Conservation (phyloP, 306 rosid genomes). For the Begonia masoniana region DNA sequence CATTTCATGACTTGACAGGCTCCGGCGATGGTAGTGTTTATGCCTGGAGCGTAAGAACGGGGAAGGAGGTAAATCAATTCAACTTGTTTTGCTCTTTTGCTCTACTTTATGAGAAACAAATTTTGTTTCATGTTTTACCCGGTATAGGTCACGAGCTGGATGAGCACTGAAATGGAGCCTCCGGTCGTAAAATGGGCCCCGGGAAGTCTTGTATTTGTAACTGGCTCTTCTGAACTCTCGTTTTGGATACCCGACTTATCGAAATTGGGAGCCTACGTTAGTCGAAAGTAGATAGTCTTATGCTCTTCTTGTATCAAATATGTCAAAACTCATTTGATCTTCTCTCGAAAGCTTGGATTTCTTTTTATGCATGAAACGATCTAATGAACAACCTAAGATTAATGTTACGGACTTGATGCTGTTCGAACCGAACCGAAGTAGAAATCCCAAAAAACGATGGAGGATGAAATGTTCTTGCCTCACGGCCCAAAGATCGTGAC, state of each 20-base stretch:
- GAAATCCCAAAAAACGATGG: too few species aligned
- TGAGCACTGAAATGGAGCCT: constrained; percentile 81
- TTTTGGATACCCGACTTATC: constrained; percentile 95
- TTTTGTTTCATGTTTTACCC: neutral
- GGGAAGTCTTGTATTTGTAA: constrained; percentile 79
- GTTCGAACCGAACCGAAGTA: too few species aligned
- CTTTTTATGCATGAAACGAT: too few species aligned
- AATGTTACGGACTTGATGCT: too few species aligned
- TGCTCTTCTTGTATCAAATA: too few species aligned
- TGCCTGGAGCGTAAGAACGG: constrained; percentile 79
- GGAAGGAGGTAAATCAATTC: constrained; percentile 59
- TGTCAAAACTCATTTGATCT: too few species aligned
- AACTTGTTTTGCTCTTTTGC: neutral
- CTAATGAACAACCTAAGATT: too few species aligned
- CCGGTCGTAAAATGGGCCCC: constrained; percentile 94
- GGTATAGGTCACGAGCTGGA: constrained; percentile 82
- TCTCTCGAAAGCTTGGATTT: too few species aligned
- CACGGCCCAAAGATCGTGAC: too few species aligned
- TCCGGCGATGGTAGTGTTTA: constrained; percentile 86
- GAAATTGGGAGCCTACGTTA: constrained; percentile 72
- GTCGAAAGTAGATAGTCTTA: constrained; percentile 41
- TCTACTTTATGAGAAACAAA: too few species aligned
- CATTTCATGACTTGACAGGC: constrained; percentile 36
- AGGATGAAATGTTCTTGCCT: too few species aligned
- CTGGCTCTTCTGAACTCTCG: constrained; percentile 86